Base-by-base conservation (phyloP, 2,329 filamentous ascomycete genomes). In the Myriosclerotinia curreyana region DNA sequence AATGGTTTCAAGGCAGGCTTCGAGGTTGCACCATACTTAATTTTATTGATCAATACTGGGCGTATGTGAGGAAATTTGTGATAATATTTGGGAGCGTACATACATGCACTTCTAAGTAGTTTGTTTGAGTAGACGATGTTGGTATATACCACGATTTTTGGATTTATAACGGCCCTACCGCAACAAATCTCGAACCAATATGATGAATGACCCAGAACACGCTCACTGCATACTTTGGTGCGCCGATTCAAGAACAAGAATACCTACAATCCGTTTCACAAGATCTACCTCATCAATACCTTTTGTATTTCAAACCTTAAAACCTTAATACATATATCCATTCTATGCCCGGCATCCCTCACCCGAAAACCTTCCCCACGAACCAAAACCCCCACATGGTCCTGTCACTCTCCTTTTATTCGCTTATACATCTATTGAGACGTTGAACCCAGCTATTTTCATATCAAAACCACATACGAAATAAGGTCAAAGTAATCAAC, bases 341-440 rank as follows among this genome's bases (percentile, higher is more conserved):
- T 8, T n/a, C 42, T 17, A 42, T 34, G 20, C 28, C 31, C 12
- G 8, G 4, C 20, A 34, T 36, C 12, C 44, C 28, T 25, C 42
- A 12, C 7, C 7, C 42, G 40, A 46, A 46, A 34, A 48, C 36
- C 0, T 2, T 15, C 50, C 31, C 31, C 31, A 22, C 28, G 50
- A 36, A 36, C 11, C 50, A 36, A 52, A 34, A 49, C n/a, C 54
- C 54, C 54, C 54, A 48, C 42, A 48, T 58, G 40, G 5, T 12
- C 1, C 9, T 15, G 6, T 4, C 17, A 1, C 28, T 48, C 54
- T 58, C 54, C 54, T 58, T 58, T 48, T 58, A 58, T 34, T 58
- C 54, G 54, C 54, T 58, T 46, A 58, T 20, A n/a, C n/a, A 28
- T 25, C 9, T 3, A 12, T 28, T 12, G 0, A 14, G n/a, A 54